Conservation (phyloP, 225 moss, liverwort and hornwort genomes). For the Ulota crispa region DNA sequence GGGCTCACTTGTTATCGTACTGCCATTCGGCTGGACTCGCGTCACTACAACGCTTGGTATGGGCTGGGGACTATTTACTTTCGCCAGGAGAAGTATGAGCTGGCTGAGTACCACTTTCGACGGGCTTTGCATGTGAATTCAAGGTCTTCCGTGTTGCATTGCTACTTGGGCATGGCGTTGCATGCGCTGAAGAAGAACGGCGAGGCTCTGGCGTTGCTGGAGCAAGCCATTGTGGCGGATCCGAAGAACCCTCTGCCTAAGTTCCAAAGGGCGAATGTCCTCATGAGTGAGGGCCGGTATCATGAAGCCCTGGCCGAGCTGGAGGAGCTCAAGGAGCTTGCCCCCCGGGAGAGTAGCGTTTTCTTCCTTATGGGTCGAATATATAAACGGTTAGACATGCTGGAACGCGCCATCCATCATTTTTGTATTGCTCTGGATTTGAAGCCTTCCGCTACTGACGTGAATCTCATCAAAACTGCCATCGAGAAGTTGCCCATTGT, state of each 20-base stretch:
- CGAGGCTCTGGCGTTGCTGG: constrained; percentile 76
- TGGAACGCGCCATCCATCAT: constrained; percentile 89
- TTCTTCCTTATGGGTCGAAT: constrained; percentile 97
- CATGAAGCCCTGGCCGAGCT: constrained; percentile 86
- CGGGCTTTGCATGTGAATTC: constrained; percentile 81
- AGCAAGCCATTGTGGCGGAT: constrained; percentile 89
- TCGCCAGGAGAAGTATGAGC: constrained; percentile 96
- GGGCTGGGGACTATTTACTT: constrained; percentile 99
- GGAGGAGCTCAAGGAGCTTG: constrained; percentile 93
- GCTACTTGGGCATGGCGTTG: constrained; percentile 98
- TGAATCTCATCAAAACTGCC: constrained; percentile 97
- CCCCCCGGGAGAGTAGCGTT: constrained; percentile 93
- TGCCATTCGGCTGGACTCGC: constrained; percentile 85
- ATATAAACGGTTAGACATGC: constrained; percentile 81
- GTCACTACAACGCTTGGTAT: constrained; percentile 99
- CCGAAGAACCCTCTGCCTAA: constrained; percentile 95
- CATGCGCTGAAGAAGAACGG: constrained; percentile 92
- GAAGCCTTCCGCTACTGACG: constrained; percentile 95
- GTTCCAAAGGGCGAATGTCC: constrained; percentile 91
- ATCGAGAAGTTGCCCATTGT: constrained; percentile 98
- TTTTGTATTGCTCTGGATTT: constrained; percentile 96
- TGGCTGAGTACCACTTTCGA: constrained; percentile 96
- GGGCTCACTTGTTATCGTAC: constrained; percentile 87
- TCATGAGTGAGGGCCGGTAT: constrained; percentile 96
- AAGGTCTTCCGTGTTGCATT: constrained; percentile 96